These are phyloP conservation scores for Xylariales sp. DNA, from an alignment of 2,329 filamentous ascomycete species.

Conservation along the genomic window DNA sequence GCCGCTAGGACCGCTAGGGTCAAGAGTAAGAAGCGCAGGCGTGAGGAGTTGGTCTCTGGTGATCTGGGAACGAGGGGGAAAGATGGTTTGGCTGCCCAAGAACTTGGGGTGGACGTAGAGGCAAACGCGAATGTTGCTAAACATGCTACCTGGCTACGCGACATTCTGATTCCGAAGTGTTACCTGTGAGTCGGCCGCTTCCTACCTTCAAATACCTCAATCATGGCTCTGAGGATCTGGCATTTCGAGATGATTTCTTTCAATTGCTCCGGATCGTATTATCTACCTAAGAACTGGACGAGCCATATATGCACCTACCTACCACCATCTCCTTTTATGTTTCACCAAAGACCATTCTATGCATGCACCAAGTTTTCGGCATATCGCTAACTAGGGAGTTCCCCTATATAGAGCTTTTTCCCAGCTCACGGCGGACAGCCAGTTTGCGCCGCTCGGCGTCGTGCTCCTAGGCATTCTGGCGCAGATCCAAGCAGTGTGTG, in stretches of 20 bases:
- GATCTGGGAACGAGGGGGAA: slow-evolving; percentile 9
- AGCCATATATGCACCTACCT: neutral
- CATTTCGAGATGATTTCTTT: too few species aligned
- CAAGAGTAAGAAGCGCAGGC: slow-evolving; percentile 56
- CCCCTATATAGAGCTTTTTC: slow-evolving; percentile 67
- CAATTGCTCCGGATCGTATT: too few species aligned
- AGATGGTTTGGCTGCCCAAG: slow-evolving; percentile 14
- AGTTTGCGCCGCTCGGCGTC: slow-evolving; percentile 78
- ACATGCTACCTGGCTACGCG: slow-evolving; percentile 55
- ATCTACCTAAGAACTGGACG: too few species aligned
- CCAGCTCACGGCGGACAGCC: slow-evolving; percentile 75
- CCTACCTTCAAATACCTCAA: neutral
- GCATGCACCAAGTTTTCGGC: neutral
- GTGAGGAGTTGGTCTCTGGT: slow-evolving; percentile 45
- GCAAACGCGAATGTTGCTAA: slow-evolving; percentile 27
- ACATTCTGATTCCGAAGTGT: slow-evolving; percentile 54
- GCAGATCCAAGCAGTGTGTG: slow-evolving; percentile 62
- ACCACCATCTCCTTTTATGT: neutral
- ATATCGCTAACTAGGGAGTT: slow-evolving; percentile 12
- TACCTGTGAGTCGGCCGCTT: slow-evolving; percentile 55
- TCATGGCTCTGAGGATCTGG: too few species aligned
- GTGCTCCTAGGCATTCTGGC: slow-evolving; percentile 74
- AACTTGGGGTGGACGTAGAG: slow-evolving; percentile 12
- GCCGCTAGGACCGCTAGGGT: slow-evolving; percentile 37
- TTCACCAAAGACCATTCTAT: neutral